phyloP scores from a whole-genome alignment of 139 green algal genomes.

The Coelastrella sp. region DNA sequence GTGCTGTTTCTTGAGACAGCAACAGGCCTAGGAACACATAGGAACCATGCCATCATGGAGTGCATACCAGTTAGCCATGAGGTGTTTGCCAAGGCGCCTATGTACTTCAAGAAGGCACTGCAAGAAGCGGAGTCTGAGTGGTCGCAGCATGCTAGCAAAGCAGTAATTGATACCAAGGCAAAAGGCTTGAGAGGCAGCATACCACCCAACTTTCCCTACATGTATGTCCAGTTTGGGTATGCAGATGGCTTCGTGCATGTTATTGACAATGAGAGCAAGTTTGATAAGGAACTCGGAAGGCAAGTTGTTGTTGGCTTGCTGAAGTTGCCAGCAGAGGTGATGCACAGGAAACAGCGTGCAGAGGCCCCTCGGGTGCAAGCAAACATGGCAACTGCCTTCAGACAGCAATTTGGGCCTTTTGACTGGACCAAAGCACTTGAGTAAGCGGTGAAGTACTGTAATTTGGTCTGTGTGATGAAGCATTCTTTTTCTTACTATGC shows the following conservation, averaged over 20 bases:
- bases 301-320: slow-evolving; percentile 87
- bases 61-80: slow-evolving; percentile 77
- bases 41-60: slow-evolving; percentile 87
- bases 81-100: slow-evolving; percentile 36
- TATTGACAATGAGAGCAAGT: slow-evolving; percentile 93
- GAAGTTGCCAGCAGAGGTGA: slow-evolving; percentile 80
- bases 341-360: slow-evolving; percentile 62
- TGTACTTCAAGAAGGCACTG: slow-evolving; percentile 86
- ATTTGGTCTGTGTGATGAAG: not conserved
- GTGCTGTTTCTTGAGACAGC: slow-evolving; percentile 95
- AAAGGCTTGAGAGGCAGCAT: slow-evolving; percentile 89
- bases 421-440: slow-evolving; percentile 91
- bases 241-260: slow-evolving; percentile 89
- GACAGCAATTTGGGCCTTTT: slow-evolving; percentile 75
- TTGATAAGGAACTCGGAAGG: slow-evolving; percentile 80
- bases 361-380: slow-evolving; percentile 48
- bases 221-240: slow-evolving; percentile 87
- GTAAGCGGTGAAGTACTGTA: not conserved
- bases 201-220: slow-evolving; percentile 96
- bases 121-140: slow-evolving; percentile 94
- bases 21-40: slow-evolving; percentile 56
- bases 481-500: not conserved
- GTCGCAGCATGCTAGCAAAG: slow-evolving; percentile 93
- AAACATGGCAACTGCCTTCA: slow-evolving; percentile 80
- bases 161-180: slow-evolving; percentile 93